phyloP scores from a whole-genome alignment of 305 asterid genomes.

The Fraxinus baroniana region DNA sequence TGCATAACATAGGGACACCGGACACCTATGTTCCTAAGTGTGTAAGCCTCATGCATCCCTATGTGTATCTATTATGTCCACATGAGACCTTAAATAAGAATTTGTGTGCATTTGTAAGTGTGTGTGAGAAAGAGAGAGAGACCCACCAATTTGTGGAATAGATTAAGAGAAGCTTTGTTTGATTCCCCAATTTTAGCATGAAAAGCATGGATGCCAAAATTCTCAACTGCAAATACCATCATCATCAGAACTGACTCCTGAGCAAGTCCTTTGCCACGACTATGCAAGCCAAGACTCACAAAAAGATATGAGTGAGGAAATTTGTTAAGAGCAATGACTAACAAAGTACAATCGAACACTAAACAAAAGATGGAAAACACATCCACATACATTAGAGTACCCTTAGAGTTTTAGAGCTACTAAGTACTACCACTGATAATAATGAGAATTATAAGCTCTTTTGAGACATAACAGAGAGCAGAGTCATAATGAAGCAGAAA shows the following conservation, averaged over 20 bases:
- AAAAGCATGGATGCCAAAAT: slow-evolving; percentile 51
- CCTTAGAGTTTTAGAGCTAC: neutral
- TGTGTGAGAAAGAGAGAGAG: slow-evolving; percentile 7
- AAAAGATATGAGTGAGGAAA: neutral
- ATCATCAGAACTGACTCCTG: slow-evolving; percentile 75
- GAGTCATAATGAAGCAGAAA: neutral
- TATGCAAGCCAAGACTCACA: slow-evolving; percentile 22
- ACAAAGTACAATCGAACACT: neutral
- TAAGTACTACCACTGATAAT: neutral
- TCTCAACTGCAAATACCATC: slow-evolving; percentile 74
- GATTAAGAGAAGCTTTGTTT: slow-evolving; percentile 70
- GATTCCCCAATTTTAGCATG: slow-evolving; percentile 74
- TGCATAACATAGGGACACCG: neutral
- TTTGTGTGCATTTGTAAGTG: neutral
- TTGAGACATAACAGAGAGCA: neutral
- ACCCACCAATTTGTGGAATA: slow-evolving; percentile 70
- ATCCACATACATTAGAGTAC: neutral
- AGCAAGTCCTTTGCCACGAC: slow-evolving; percentile 94
- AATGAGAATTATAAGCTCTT: neutral
- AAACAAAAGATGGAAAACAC: neutral
- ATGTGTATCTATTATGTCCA: neutral
- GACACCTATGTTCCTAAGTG: neutral
- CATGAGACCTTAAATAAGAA: neutral
- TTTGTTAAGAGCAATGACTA: neutral
- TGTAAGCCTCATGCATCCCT: slow-evolving; percentile 9